These are phyloP conservation scores for Amphirosellinia nigrospora DNA, from an alignment of 495 filamentous ascomycete species.

Conservation along the genomic window DNA sequence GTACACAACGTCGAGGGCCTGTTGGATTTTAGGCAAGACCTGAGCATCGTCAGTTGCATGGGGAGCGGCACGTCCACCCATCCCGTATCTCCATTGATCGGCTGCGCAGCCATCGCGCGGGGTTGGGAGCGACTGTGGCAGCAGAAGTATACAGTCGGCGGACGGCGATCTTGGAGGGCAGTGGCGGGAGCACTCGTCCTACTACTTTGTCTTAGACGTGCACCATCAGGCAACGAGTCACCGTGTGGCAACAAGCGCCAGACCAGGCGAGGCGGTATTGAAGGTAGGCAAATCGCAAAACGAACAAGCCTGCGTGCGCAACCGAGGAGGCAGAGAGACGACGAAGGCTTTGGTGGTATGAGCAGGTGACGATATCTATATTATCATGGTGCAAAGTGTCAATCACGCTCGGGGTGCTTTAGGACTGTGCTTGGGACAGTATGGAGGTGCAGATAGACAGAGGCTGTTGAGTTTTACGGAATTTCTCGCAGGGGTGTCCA, in stretches of 20 bases:
- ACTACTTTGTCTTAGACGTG: conserved; percentile 34
- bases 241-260: conserved; percentile 6
- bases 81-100: conserved; percentile 42
- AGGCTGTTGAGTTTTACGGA: not conserved
- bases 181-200: conserved; percentile 34
- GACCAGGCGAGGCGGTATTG: not conserved
- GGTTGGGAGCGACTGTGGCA: conserved; percentile 10
- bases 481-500: conserved; percentile 1
- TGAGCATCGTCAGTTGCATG: conserved; percentile 26
- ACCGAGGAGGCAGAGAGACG: conserved; percentile 1
- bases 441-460: not conserved
- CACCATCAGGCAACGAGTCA: conserved; percentile 35
- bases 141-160: conserved; percentile 29
- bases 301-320: not conserved
- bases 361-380: conserved; percentile 2
- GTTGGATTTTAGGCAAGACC: conserved; percentile 67
- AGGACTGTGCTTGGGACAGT: not conserved
- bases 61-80: conserved; percentile 36
- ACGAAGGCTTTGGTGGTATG: not conserved
- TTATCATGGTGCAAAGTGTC: not conserved
- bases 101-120: conserved; percentile 32
- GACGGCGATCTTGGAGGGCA: conserved; percentile 38
- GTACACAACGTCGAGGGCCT: conserved; percentile 86
- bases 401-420: not conserved
- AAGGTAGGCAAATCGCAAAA: not conserved